Base-by-base conservation (phyloP, 2,329 filamentous ascomycete genomes). In the Colletotrichum chrysophilum region DNA sequence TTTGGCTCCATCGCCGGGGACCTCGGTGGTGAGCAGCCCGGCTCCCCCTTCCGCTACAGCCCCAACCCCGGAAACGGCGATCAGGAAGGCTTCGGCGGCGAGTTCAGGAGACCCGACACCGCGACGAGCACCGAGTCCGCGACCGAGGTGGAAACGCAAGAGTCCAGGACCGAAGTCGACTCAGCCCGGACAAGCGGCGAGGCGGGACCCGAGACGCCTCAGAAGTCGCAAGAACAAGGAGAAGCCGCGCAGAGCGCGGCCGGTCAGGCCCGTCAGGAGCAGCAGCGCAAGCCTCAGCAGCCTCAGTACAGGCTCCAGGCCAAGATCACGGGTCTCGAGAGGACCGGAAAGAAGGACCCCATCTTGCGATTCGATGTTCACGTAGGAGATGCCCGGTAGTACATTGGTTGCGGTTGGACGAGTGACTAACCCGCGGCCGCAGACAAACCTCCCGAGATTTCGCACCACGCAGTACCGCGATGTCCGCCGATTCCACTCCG, bases 391-490 rank as follows among this genome's bases (percentile, higher is more conserved):
- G 48, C 38, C 13, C 5, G 12, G 12, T 24, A 14, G 16, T 10
- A 5, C 21, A 13, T 21, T 52, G 43, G 24, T 28, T 68, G 56
- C 30, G 60, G 21, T 32, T 36, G 62, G 26, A n/a, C 58, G 24
- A 26, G n/a, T 52, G 28, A 21, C 61, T 76, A 61, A 76, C 60
- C 32, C 21, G 10, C 28, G 5, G 16, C 62, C 62, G 21, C 73
- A 99, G 97, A 99, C 97, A 78, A 99, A 99, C 86, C 94, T 99
- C n/a, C 96, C 96, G 69, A 96, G 96, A 80, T 99, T 98, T 85
- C 93, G 97, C 80, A 99, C 97, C 1, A 99, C 97, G 7, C 97
- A 99, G 84, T 99, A 98, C 87, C 96, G 97, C 82, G 97, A 99
- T 85, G 96, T 99, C 79, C 94, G 97, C 80, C 95, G 97, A 76